phyloP scores from a whole-genome alignment of 768 basidiomycete species.

The Goffeauzyma gilvescens region DNA sequence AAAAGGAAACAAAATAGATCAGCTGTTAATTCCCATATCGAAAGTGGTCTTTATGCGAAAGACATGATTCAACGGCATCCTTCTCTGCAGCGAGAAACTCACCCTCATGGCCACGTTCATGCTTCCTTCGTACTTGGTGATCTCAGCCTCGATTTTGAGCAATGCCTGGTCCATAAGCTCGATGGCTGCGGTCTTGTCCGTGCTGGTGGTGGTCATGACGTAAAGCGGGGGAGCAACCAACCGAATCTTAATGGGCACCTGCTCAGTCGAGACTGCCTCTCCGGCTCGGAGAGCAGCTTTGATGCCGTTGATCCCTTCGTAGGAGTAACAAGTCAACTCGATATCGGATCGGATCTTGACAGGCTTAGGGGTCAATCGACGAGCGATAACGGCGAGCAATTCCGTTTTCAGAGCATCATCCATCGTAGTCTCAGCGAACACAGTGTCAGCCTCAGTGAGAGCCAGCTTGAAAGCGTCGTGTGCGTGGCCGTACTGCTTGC shows the following conservation, averaged over 20 bases:
- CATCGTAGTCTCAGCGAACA: constrained; percentile 52
- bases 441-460: constrained; percentile 61
- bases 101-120: constrained; percentile 95
- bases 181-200: constrained; percentile 81
- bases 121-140: constrained; percentile 66
- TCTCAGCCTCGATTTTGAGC: constrained; percentile 65
- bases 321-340: constrained; percentile 88
- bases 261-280: constrained; percentile 62
- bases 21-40: constrained; percentile 1
- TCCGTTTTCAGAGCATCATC: constrained; percentile 43
- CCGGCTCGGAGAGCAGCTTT: constrained; percentile 76
- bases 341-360: constrained; percentile 98
- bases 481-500: constrained; percentile 76
- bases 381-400: constrained; percentile 67
- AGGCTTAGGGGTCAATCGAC: constrained; percentile 88
- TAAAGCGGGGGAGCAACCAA: constrained; percentile 91
- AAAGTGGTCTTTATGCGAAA: not conserved
- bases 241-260: constrained; percentile 90
- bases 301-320: constrained; percentile 90
- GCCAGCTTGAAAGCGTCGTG: constrained; percentile 96
- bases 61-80: not conserved
- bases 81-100: constrained; percentile 7
- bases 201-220: constrained; percentile 85
- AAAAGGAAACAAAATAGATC: not conserved
- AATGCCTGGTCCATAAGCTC: constrained; percentile 87